These are phyloP conservation scores for Chaetoceros muelleri DNA, from an alignment of 108 stramenopile species.

Conservation along the genomic window DNA sequence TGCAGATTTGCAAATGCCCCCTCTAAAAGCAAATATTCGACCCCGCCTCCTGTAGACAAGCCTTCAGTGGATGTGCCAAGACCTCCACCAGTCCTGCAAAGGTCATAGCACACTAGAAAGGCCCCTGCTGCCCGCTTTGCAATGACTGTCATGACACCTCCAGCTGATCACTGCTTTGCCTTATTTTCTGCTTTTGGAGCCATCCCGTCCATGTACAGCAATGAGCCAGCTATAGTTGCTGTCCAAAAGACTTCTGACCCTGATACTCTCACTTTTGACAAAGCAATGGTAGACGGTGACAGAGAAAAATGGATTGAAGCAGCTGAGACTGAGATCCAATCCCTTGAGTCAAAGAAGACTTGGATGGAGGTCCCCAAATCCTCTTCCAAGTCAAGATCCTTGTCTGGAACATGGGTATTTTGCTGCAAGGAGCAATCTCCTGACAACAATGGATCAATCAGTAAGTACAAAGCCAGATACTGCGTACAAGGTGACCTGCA, in stretches of 20 bases:
- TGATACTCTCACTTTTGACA: constrained; percentile 12
- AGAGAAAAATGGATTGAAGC: constrained; percentile 3
- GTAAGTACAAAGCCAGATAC: constrained; percentile 34
- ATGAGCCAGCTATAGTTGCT: neutral
- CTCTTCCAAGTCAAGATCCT: neutral
- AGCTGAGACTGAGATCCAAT: constrained; percentile 7
- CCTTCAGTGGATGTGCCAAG: neutral
- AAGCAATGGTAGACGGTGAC: constrained; percentile 10
- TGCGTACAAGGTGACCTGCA: constrained; percentile 15
- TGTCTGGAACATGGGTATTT: constrained; percentile 1
- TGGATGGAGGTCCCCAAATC: constrained; percentile 10
- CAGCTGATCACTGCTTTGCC: constrained; percentile 4
- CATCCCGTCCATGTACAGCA: neutral
- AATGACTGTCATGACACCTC: too few species aligned
- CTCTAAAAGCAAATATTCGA: neutral
- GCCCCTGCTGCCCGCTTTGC: too few species aligned
- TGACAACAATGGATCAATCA: constrained; percentile 21
- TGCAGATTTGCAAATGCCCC: neutral
- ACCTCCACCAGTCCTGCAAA: neutral
- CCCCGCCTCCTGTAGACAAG: neutral
- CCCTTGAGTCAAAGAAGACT: neutral
- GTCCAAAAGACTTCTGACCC: constrained; percentile 9
- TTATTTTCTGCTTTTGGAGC: neutral
- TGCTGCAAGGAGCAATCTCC: constrained; percentile 24
- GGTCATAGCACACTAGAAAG: neutral